Evolutionary conservation across 192 early-diverging fungal genomes (phyloP).

Genomic region (Coemansia sp.): DNA sequence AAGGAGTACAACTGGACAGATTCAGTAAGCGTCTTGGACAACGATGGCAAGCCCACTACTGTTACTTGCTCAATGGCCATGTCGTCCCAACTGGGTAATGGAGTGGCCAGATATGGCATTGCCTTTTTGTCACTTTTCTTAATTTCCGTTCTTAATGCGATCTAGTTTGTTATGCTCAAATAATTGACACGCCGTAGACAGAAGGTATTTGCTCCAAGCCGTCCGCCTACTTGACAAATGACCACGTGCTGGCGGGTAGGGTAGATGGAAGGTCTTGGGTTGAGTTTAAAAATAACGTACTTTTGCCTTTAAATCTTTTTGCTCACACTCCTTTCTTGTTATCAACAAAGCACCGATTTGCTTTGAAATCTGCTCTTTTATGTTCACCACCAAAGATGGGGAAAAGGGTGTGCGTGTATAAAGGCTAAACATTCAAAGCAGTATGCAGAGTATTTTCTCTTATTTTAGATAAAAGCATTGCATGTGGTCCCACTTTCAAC

Average conservation of each 20-base stretch:
- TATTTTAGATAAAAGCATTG: too few relatives aligned
- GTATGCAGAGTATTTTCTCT: not conserved
- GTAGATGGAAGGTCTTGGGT: not conserved
- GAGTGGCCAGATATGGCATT: not conserved
- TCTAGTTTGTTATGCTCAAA: not conserved
- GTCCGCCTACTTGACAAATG: not conserved
- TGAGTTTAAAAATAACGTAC: too few relatives aligned
- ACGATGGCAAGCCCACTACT: conserved; percentile 19
- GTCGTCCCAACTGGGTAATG: not conserved
- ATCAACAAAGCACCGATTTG: too few relatives aligned
- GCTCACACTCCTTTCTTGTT: not conserved
- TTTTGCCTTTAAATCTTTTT: not conserved
- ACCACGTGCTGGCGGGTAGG: not conserved
- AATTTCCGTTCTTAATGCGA: too few relatives aligned
- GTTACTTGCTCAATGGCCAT: conserved; percentile 11
- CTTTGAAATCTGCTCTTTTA: not conserved
- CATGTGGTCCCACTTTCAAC: too few relatives aligned
- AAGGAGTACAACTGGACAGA: conserved; percentile 35
- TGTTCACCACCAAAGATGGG: not conserved
- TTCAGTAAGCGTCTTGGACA: conserved; percentile 47
- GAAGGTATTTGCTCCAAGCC: not conserved
- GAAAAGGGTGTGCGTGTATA: not conserved
- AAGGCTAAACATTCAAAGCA: not conserved
- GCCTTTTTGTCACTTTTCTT: not conserved
- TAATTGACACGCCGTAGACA: too few relatives aligned